A percentile compares a stretch with the other conserved stretches of the same genome.
These are phyloP conservation scores for Guadua angustifolia DNA, from an alignment of 176 grass and related monocot species.

Conservation along the genomic window DNA sequence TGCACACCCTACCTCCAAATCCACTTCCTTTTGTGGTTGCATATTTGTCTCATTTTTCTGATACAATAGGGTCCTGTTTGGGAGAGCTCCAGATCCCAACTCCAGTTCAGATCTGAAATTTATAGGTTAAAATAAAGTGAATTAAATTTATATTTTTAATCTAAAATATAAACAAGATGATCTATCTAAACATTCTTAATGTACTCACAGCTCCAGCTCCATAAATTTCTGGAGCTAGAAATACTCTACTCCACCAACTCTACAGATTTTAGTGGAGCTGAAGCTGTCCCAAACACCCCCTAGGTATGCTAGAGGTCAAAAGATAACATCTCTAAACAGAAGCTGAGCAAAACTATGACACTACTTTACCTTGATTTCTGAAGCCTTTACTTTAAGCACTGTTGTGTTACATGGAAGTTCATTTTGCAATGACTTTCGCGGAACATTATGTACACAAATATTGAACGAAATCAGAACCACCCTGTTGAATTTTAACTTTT, in stretches of 20 bases:
- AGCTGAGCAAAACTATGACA: slow-evolving; percentile 11
- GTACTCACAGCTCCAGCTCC: no score
- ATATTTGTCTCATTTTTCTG: slow-evolving; percentile 38
- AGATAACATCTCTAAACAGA: slow-evolving; percentile 11
- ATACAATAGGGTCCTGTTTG: no score
- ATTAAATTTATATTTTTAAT: no score
- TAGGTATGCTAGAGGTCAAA: slow-evolving; percentile 20
- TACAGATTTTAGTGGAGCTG: no score
- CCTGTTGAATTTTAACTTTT: background rate
- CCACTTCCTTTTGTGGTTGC: background rate
- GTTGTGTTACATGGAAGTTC: slow-evolving; percentile 4
- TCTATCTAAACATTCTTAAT: no score
- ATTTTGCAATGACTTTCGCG: slow-evolving; percentile 26
- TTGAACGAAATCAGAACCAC: slow-evolving; percentile 8
- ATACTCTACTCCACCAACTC: no score
- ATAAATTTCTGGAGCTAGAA: no score
- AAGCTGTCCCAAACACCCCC: no score
- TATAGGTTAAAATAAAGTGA: no score
- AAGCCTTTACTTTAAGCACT: slow-evolving; percentile 15
- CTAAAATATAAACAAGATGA: no score
- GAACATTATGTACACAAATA: slow-evolving; percentile 32
- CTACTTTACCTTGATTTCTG: slow-evolving; percentile 34
- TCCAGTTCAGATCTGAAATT: no score
- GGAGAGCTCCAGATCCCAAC: no score
- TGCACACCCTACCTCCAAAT: slow-evolving; percentile 45